phyloP scores from a whole-genome alignment of 305 asterid genomes.

The Vinca major region DNA sequence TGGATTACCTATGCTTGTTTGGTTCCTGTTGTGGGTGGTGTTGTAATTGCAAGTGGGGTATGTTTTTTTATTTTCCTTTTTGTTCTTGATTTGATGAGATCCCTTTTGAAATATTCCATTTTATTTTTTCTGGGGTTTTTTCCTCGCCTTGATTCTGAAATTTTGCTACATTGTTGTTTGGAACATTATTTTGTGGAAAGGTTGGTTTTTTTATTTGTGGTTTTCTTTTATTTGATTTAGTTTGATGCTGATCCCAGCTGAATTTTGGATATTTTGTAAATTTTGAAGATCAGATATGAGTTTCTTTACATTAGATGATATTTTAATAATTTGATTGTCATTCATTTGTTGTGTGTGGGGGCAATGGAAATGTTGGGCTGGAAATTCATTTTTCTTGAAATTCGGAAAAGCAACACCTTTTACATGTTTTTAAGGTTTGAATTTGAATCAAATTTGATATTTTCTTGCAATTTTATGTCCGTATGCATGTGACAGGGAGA shows the following conservation, averaged over 20 bases:
- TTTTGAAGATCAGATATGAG: constrained; percentile 9
- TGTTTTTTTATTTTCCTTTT: constrained; percentile 5
- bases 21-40: constrained; percentile 90
- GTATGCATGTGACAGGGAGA: constrained; percentile 1
- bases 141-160: background rate
- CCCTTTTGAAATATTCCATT: constrained; percentile 2
- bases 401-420: background rate
- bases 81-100: background rate
- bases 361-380: background rate
- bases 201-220: constrained; percentile 1
- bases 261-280: background rate
- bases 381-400: background rate
- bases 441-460: background rate
- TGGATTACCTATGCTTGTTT: constrained; percentile 83
- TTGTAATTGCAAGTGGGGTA: constrained; percentile 98
- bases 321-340: background rate
- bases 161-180: constrained; percentile 3
- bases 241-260: constrained; percentile 14
- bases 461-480: constrained; percentile 1
- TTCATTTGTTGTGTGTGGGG: background rate
- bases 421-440: background rate
- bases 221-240: background rate
- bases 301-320: background rate
- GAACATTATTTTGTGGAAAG: background rate
- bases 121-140: background rate